Percentiles rank a stretch among this genome's conserved stretches.
These are phyloP conservation scores for Lecanosticta acicola DNA, from an alignment of 2,329 filamentous ascomycete species.

Conservation along the genomic window DNA sequence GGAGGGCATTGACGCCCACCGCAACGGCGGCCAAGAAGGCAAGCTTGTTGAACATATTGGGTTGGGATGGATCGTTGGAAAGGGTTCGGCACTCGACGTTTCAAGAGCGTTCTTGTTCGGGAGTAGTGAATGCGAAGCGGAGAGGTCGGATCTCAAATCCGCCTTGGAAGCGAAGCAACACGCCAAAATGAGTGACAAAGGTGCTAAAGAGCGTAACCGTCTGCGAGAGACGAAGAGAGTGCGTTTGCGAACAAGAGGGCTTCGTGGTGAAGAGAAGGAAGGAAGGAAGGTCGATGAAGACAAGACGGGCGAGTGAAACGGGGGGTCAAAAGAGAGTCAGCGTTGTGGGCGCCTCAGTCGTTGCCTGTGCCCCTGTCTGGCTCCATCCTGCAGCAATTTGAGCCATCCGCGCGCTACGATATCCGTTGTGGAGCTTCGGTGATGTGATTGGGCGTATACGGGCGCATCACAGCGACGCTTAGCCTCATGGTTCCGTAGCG, in stretches of 20 bases:
- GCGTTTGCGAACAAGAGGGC: slow-evolving; percentile 25
- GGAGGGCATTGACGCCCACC: slow-evolving; percentile 21
- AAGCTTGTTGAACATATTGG: slow-evolving; percentile 27
- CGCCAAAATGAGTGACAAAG: slow-evolving; percentile 29
- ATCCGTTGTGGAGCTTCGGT: neutral
- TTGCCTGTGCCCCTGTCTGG: neutral
- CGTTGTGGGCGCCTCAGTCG: neutral
- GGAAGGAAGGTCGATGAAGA: slow-evolving; percentile 9
- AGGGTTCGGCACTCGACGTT: slow-evolving; percentile 3
- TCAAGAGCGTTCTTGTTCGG: slow-evolving; percentile 9
- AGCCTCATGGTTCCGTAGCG: neutral
- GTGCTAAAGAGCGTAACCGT: slow-evolving; percentile 31
- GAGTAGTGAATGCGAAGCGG: slow-evolving; percentile 5
- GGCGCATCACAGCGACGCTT: neutral
- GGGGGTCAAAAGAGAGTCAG: neutral
- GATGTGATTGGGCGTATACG: neutral
- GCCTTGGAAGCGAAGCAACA: slow-evolving; percentile 20
- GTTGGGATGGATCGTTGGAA: slow-evolving; percentile 14
- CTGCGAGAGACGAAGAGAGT: slow-evolving; percentile 28
- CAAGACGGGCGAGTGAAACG: slow-evolving; percentile 1
- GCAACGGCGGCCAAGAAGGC: slow-evolving; percentile 28
- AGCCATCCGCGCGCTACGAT: neutral
- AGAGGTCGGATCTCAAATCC: slow-evolving; percentile 22
- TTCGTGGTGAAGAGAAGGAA: slow-evolving; percentile 14
- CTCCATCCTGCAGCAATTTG: neutral